Evolutionary conservation across 352 stramenopile species (phyloP).

Genomic region (Globisporangium sylvaticum): DNA sequence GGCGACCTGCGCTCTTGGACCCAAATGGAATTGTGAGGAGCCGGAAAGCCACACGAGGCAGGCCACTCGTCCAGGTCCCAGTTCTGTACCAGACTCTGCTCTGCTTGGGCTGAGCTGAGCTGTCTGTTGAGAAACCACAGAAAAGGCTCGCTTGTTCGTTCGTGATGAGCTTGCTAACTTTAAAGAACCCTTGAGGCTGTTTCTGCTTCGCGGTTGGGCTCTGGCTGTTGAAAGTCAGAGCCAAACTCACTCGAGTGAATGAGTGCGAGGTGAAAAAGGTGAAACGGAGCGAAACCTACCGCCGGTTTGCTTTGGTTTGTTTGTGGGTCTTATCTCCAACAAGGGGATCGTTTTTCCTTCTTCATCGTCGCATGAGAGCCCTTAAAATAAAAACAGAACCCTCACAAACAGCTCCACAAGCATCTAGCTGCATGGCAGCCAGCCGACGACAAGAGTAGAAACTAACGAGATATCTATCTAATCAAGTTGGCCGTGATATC

Average conservation of each 20-base stretch:
- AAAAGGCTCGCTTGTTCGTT: background rate
- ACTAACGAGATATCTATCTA: background rate
- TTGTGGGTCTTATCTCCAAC: background rate
- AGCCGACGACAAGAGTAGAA: background rate
- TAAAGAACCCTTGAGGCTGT: background rate
- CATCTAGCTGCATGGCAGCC: background rate
- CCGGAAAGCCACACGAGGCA: background rate
- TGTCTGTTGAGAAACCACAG: background rate
- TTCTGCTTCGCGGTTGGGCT: background rate
- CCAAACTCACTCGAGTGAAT: background rate
- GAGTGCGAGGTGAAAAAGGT: background rate
- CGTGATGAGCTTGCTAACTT: background rate
- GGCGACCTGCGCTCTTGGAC: conserved; percentile 3
- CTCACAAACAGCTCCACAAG: no score
- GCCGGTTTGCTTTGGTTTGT: background rate
- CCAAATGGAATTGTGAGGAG: conserved; percentile 14
- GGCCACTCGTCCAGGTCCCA: background rate
- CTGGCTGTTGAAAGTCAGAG: background rate
- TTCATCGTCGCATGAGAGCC: background rate
- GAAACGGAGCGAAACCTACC: background rate
- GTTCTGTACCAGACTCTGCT: background rate
- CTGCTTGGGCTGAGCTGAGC: background rate
- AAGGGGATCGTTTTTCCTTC: background rate
- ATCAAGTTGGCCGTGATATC: no score
- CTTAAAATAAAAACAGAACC: background rate